phyloP scores from a whole-genome alignment of 176 grass and related monocot species.

The Bromus sterilis region DNA sequence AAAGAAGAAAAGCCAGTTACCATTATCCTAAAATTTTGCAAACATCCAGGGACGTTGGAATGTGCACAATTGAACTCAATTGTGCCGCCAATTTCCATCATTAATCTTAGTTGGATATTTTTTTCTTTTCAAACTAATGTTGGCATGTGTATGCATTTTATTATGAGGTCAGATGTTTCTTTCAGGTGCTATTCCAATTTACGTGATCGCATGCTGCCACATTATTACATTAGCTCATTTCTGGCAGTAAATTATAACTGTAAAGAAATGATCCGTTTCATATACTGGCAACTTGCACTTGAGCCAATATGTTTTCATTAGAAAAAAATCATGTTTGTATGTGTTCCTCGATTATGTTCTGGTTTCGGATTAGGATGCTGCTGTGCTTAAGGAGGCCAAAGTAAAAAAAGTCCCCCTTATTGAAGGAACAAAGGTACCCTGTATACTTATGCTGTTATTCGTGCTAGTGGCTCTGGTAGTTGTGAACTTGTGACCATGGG shows the following conservation, averaged over 20 bases:
- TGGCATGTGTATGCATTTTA: neutral
- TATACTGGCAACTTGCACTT: neutral
- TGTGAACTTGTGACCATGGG: conserved; percentile 4
- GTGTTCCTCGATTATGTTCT: neutral
- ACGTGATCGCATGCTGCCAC: neutral
- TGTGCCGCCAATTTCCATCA: neutral
- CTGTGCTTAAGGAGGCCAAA: conserved; percentile 13
- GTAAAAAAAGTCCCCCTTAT: neutral
- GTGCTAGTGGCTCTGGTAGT: conserved; percentile 1
- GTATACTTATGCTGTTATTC: neutral
- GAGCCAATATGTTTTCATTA: neutral
- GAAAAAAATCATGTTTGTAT: neutral
- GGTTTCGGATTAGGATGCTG: conserved; percentile 15
- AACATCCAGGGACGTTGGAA: neutral
- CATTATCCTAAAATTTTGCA: neutral
- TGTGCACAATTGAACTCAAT: neutral
- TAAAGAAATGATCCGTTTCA: neutral
- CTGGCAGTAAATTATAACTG: neutral
- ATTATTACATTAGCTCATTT: neutral
- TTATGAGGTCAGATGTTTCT: neutral
- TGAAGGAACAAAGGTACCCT: conserved; percentile 25
- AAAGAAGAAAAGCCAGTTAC: neutral
- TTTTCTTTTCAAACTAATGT: neutral
- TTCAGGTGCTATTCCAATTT: neutral
- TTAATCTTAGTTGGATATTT: neutral